Percentiles rank a stretch among this genome's conserved stretches.
Conservation (phyloP, 129 eudicot genomes). For the Tanacetum coccineum region DNA sequence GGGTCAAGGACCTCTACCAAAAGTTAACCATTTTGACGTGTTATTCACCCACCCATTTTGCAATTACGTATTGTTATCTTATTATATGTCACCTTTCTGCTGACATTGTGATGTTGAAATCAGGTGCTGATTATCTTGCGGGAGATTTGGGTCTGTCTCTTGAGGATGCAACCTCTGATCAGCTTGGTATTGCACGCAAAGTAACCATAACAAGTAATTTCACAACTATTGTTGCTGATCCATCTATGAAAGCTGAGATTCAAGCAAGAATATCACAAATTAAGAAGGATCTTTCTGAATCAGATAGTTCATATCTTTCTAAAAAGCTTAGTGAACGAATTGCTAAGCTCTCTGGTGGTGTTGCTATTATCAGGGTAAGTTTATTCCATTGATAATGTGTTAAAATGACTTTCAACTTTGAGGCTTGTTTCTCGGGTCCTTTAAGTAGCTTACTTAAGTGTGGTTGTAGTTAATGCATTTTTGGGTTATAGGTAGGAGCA, state of each 20-base stretch:
- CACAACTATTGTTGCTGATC: slow-evolving; percentile 85
- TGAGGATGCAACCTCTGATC: slow-evolving; percentile 79
- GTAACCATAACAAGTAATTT: slow-evolving; percentile 57
- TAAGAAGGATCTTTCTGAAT: slow-evolving; percentile 83
- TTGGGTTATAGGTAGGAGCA: slow-evolving; percentile 64
- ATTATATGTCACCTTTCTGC: not conserved
- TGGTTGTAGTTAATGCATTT: slow-evolving; percentile 5
- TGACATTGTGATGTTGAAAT: slow-evolving; percentile 5
- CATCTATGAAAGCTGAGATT: slow-evolving; percentile 70
- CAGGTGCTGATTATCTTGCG: slow-evolving; percentile 88
- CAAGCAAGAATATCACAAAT: slow-evolving; percentile 84
- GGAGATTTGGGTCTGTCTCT: slow-evolving; percentile 86
- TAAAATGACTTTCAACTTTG: not conserved
- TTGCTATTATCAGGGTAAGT: slow-evolving; percentile 72
- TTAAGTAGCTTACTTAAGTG: not conserved
- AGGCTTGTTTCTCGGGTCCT: not conserved
- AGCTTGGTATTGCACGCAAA: slow-evolving; percentile 79
- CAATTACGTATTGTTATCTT: not conserved
- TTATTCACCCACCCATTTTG: not conserved
- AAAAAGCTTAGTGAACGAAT: slow-evolving; percentile 75
- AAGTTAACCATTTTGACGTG: not conserved
- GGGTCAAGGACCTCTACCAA: too few relatives aligned
- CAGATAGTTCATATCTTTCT: slow-evolving; percentile 52
- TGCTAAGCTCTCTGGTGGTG: slow-evolving; percentile 87
- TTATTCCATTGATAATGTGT: slow-evolving; percentile 2